phyloP scores from a whole-genome alignment of 2,329 filamentous ascomycete genomes.

The Graphiopsis chlorocephala region DNA sequence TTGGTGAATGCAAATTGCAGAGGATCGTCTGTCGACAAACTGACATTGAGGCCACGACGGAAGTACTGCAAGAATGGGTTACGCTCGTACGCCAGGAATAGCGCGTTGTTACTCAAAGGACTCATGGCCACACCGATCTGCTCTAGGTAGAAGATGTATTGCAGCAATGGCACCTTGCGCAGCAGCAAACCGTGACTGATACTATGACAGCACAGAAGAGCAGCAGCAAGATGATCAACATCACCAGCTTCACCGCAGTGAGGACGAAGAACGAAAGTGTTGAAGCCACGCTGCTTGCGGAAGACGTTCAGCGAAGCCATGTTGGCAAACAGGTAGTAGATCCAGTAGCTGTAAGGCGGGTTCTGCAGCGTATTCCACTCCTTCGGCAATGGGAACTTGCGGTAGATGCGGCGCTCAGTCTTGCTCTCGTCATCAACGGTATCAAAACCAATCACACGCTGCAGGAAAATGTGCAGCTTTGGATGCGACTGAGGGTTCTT shows the following conservation, averaged over 20 bases:
- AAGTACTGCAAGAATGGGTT: conserved; percentile 98
- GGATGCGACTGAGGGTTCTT: conserved; percentile 81
- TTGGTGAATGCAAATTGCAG: conserved; percentile 98
- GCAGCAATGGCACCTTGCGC: conserved; percentile 88
- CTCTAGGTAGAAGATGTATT: conserved; percentile 97
- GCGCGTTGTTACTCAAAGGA: conserved; percentile 94
- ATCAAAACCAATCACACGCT: conserved; percentile 94
- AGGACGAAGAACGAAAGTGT: conserved; percentile 87
- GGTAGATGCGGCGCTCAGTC: conserved; percentile 86
- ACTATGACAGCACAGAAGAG: conserved; percentile 88
- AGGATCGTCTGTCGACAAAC: conserved; percentile 92
- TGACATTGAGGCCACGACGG: conserved; percentile 89
- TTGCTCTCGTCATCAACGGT: conserved; percentile 99
- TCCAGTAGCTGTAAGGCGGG: conserved; percentile 98
- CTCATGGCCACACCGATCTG: conserved; percentile 99
- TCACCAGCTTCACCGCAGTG: conserved; percentile 97
- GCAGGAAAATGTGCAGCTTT: conserved; percentile 90
- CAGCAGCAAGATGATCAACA: conserved; percentile 90
- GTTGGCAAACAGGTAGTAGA: conserved; percentile 95
- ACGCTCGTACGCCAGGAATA: conserved; percentile 94
- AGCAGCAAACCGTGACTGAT: conserved; percentile 93
- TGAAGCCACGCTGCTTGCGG: conserved; percentile 89
- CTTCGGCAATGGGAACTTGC: conserved; percentile 88
- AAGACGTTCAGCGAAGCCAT: conserved; percentile 88
- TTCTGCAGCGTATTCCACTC: conserved; percentile 92